Conservation (phyloP, 441 rosid genomes). For the Arabidopsis lyrata region DNA sequence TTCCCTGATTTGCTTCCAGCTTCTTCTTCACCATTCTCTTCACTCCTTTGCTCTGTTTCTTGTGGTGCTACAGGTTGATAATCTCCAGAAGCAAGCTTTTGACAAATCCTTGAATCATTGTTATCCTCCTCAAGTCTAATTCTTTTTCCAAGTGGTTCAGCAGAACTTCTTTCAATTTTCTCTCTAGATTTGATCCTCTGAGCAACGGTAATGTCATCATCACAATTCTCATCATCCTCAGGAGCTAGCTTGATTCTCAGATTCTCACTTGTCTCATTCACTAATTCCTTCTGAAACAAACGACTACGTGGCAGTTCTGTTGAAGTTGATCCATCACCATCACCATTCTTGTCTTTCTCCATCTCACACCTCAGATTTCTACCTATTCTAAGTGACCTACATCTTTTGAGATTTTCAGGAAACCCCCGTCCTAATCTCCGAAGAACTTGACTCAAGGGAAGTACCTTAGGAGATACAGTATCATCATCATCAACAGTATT, state of each 20-base stretch:
- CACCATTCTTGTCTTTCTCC: background rate
- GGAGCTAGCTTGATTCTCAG: constrained; percentile 26
- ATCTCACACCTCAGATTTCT: constrained; percentile 15
- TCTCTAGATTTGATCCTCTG: constrained; percentile 1
- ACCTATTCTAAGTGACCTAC: constrained; percentile 5
- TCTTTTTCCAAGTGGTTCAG: constrained; percentile 4
- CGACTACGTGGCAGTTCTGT: constrained; percentile 10
- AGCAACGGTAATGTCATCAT: constrained; percentile 7
- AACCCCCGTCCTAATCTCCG: background rate
- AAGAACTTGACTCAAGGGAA: constrained; percentile 29
- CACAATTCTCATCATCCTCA: constrained; percentile 16
- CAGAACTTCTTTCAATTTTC: background rate
- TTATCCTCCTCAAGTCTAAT: background rate
- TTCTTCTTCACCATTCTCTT: background rate
- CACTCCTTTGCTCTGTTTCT: background rate
- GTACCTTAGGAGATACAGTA: background rate
- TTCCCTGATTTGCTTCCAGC: constrained; percentile 10
- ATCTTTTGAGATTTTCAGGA: constrained; percentile 19
- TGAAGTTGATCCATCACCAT: constrained; percentile 10
- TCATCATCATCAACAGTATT: background rate
- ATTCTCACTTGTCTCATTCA: background rate
- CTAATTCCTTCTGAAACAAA: constrained; percentile 16
- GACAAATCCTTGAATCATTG: constrained; percentile 8
- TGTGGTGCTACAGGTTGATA: constrained; percentile 3
- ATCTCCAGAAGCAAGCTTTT: constrained; percentile 15